Percentiles rank a stretch among this genome's conserved stretches.
phyloP scores from a whole-genome alignment of 2,329 filamentous ascomycete species.

The Cladophialophora yegresii region DNA sequence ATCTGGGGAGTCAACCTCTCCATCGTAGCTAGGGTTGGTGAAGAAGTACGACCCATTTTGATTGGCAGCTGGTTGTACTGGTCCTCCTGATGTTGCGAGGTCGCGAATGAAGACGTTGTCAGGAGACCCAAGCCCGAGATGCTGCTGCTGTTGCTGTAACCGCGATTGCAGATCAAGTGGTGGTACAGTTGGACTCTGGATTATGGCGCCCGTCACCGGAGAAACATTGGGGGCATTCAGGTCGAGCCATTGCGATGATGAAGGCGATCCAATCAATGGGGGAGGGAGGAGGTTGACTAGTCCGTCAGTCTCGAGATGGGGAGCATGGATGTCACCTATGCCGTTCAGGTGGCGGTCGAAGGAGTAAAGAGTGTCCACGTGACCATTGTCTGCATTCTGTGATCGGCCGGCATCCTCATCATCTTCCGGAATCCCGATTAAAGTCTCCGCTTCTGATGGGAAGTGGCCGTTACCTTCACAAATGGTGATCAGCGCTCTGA shows the following conservation, averaged over 20 bases:
- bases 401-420: conserved; percentile 27
- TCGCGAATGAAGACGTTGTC: not conserved
- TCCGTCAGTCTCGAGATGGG: not conserved
- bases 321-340: not conserved
- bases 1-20: conserved; percentile 6
- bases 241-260: not conserved
- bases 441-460: conserved; percentile 30
- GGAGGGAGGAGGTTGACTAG: not conserved
- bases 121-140: not conserved
- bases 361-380: conserved; percentile 24
- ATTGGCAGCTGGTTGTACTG: not conserved
- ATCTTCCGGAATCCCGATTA: conserved; percentile 19
- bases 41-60: not conserved
- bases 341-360: conserved; percentile 2
- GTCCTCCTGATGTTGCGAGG: not conserved
- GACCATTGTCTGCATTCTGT: conserved; percentile 27
- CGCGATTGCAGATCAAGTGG: conserved; percentile 4
- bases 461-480: conserved; percentile 32
- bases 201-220: not conserved
- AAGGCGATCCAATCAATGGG: not conserved
- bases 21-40: conserved; percentile 2
- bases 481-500: conserved; percentile 34
- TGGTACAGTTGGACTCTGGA: not conserved
- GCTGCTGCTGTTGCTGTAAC: not conserved
- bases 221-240: not conserved